Conservation (phyloP, 441 rosid genomes). For the Kokia cookei region DNA sequence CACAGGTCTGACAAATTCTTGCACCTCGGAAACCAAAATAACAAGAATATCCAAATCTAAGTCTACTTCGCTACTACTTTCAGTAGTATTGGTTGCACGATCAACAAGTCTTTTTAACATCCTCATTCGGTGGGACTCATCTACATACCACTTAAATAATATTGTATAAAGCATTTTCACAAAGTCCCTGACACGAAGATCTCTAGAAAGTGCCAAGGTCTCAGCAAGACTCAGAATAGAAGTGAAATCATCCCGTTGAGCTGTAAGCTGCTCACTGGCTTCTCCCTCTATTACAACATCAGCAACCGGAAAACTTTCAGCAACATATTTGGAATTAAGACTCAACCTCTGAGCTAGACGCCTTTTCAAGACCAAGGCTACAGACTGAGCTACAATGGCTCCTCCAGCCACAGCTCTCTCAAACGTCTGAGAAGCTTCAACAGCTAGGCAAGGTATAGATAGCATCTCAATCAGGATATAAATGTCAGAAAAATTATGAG, state of each 20-base stretch:
- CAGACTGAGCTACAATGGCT: conserved; percentile 65
- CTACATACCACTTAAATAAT: conserved; percentile 82
- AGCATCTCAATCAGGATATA: conserved; percentile 89
- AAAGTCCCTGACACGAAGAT: conserved; percentile 72
- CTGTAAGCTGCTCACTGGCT: conserved; percentile 53
- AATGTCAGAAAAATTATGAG: conserved; percentile 75
- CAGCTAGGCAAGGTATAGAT: conserved; percentile 81
- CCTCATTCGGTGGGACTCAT: conserved; percentile 70
- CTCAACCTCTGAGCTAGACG: conserved; percentile 52
- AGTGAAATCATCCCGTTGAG: conserved; percentile 66
- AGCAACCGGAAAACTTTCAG: conserved; percentile 45
- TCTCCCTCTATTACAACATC: conserved; percentile 66
- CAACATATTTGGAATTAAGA: conserved; percentile 41
- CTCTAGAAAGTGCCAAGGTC: conserved; percentile 74
- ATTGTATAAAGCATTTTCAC: conserved; percentile 80
- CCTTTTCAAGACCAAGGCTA: conserved; percentile 83
- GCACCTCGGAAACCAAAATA: conserved; percentile 77
- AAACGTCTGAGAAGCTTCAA: conserved; percentile 86
- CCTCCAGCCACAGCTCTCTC: conserved; percentile 93
- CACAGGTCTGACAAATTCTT: conserved; percentile 68
- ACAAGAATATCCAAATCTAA: conserved; percentile 80
- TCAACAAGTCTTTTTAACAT: conserved; percentile 92
- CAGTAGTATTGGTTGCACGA: conserved; percentile 65
- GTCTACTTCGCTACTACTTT: conserved; percentile 59
- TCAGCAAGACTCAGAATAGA: conserved; percentile 92